Evolutionary conservation across 2,329 filamentous ascomycete species (phyloP).

Genomic region (Phialemonium atrogriseum): DNA sequence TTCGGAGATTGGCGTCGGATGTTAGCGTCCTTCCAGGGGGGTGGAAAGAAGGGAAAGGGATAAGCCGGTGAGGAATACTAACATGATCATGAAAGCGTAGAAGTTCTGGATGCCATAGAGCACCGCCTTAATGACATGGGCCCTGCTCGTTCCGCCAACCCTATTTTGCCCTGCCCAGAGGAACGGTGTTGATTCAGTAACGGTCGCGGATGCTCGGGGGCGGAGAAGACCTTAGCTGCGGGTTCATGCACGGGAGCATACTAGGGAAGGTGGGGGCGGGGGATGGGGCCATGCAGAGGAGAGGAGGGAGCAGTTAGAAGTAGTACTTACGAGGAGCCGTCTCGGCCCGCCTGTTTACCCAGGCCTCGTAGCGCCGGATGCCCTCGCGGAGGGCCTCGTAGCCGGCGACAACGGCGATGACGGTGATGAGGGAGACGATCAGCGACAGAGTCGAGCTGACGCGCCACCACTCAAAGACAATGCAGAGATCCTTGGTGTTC

Average conservation of each 20-base stretch:
- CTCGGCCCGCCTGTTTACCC: constrained; percentile 38
- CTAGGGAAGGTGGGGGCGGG: background rate
- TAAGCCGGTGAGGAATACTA: constrained; percentile 34
- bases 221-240: constrained; percentile 7
- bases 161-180: constrained; percentile 66
- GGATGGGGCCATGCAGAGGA: constrained; percentile 4
- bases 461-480: constrained; percentile 90
- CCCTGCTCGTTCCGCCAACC: constrained; percentile 52
- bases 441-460: constrained; percentile 67
- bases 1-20: too few relatives aligned
- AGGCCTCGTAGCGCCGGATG: constrained; percentile 67
- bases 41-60: background rate
- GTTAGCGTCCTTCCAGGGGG: too few relatives aligned
- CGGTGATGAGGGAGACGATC: constrained; percentile 70
- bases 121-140: constrained; percentile 69
- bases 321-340: constrained; percentile 48
- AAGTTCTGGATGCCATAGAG: constrained; percentile 93
- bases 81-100: constrained; percentile 99
- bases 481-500: constrained; percentile 88
- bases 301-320: constrained; percentile 3
- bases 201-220: constrained; percentile 20
- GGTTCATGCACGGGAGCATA: background rate
- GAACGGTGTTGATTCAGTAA: constrained; percentile 57
- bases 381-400: constrained; percentile 82
- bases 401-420: constrained; percentile 77